Percentiles rank a stretch among this genome's conserved stretches.
Evolutionary conservation across 352 stramenopile genomes (phyloP).

Genomic region (Albugo laibachii): DNA sequence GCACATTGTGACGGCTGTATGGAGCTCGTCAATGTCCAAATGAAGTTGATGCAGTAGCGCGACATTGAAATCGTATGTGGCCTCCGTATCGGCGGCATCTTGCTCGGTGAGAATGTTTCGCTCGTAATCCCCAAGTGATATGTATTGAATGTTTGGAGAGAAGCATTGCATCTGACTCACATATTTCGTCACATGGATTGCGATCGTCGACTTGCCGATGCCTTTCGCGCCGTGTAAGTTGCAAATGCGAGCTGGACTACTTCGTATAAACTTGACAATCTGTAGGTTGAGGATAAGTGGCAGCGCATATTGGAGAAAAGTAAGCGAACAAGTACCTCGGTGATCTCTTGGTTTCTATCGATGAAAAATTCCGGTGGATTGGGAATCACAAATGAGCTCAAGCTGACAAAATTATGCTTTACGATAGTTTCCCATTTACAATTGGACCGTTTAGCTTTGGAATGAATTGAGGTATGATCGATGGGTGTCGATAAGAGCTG

Average conservation of each 20-base stretch:
- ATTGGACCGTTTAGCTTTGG: too few relatives aligned
- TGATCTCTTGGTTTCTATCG: conserved; percentile 21
- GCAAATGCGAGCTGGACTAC: conserved; percentile 23
- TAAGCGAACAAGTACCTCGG: conserved; percentile 14
- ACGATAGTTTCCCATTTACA: background rate
- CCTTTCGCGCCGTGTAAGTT: conserved; percentile 21
- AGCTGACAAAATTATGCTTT: conserved; percentile 10
- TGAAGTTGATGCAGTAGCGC: too few relatives aligned
- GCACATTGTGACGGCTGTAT: too few relatives aligned
- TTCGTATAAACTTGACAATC: conserved; percentile 10
- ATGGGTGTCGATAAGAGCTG: too few relatives aligned
- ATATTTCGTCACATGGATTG: conserved; percentile 28
- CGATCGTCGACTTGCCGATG: conserved; percentile 39
- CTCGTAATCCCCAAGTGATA: conserved; percentile 11
- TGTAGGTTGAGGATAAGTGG: conserved; percentile 1
- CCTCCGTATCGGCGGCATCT: too few relatives aligned
- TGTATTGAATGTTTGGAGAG: conserved; percentile 30
- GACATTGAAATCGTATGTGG: too few relatives aligned
- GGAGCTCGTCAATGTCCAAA: too few relatives aligned
- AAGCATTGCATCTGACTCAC: conserved; percentile 20
- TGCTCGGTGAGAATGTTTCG: too few relatives aligned
- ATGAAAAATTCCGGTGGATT: conserved; percentile 32
- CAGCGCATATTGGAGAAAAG: background rate
- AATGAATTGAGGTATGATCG: too few relatives aligned
- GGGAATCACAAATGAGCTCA: conserved; percentile 32